A percentile compares a stretch with the other conserved stretches of the same genome.
Conservation (phyloP, 1,139 yeast genomes). For the Pichia sp. region DNA sequence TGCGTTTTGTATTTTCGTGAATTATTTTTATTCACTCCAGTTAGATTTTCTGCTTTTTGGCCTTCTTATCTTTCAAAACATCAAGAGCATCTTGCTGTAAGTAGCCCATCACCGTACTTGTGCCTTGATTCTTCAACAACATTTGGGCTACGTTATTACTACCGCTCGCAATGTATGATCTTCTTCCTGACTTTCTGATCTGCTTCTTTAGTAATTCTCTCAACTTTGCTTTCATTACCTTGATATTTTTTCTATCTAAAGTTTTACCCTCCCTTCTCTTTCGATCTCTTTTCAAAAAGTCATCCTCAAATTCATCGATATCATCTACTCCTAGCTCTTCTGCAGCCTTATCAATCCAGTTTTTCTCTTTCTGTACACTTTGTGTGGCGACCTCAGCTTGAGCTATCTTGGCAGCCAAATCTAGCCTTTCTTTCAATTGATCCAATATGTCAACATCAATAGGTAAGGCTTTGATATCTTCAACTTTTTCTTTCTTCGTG, state of each 20-base stretch:
- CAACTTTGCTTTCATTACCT: slow-evolving; percentile 52
- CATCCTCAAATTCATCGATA: slow-evolving; percentile 64
- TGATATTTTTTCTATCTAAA: slow-evolving; percentile 48
- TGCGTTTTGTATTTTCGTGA: too few species aligned
- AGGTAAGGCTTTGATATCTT: slow-evolving; percentile 69
- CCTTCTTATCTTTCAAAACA: slow-evolving; percentile 43
- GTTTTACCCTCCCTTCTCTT: slow-evolving; percentile 56
- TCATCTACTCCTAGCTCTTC: slow-evolving; percentile 85
- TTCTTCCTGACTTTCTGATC: slow-evolving; percentile 63
- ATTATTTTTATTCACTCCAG: too few species aligned
- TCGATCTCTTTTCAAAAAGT: slow-evolving; percentile 59
- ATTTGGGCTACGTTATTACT: slow-evolving; percentile 79
- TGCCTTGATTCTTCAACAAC: slow-evolving; percentile 61
- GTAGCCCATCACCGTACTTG: slow-evolving; percentile 58
- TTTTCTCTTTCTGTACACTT: slow-evolving; percentile 53
- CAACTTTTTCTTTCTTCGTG: slow-evolving; percentile 33
- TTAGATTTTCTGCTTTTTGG: slow-evolving; percentile 27
- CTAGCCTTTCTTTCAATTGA: slow-evolving; percentile 67
- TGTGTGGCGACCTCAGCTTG: slow-evolving; percentile 50
- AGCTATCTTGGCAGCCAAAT: slow-evolving; percentile 67
- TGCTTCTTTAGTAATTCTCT: slow-evolving; percentile 52
- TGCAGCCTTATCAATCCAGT: slow-evolving; percentile 88
- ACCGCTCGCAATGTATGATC: slow-evolving; percentile 84
- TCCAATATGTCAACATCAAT: slow-evolving; percentile 70
- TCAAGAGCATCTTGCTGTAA: slow-evolving; percentile 67